A percentile compares a stretch with the other conserved stretches of the same genome.
Conservation (phyloP, 495 filamentous ascomycete species). For the Penicillium crystallinum region DNA sequence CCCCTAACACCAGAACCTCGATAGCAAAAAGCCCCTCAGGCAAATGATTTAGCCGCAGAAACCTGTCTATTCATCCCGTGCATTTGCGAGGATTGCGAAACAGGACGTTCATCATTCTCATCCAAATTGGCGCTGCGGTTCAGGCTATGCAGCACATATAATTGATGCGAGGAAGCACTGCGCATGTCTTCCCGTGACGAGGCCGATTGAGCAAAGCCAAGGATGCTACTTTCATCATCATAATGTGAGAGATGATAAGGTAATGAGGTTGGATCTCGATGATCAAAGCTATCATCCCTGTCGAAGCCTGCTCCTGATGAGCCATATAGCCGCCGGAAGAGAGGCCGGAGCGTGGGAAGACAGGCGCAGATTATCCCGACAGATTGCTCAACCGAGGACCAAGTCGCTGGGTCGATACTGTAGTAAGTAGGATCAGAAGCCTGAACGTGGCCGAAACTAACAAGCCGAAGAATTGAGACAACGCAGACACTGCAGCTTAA, state of each 20-base stretch:
- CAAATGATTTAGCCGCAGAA: constrained; percentile 10
- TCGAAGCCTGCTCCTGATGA: not conserved
- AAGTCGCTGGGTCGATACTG: constrained; percentile 33
- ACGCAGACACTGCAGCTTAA: constrained; percentile 19
- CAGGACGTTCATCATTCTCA: not conserved
- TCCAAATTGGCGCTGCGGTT: not conserved
- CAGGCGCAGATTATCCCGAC: constrained; percentile 48
- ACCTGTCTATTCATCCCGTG: not conserved
- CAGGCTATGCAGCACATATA: not conserved
- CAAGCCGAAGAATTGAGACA: constrained; percentile 18
- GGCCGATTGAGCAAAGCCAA: not conserved
- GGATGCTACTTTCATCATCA: constrained; percentile 9
- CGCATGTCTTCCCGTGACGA: not conserved
- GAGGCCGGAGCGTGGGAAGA: constrained; percentile 38
- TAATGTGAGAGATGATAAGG: not conserved
- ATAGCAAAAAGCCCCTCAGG: not conserved
- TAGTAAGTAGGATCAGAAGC: constrained; percentile 14
- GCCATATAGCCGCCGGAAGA: constrained; percentile 16
- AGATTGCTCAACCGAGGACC: constrained; percentile 49
- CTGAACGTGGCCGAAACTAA: constrained; percentile 5
- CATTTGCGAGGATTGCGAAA: not conserved
- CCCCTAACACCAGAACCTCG: no score
- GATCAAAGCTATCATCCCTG: not conserved
- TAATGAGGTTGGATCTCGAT: not conserved
- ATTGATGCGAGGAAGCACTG: not conserved